A percentile compares a stretch with the other conserved stretches of the same genome.
These are phyloP conservation scores for Eucalyptus virginea DNA, from an alignment of 345 rosid genomes.

Conservation along the genomic window DNA sequence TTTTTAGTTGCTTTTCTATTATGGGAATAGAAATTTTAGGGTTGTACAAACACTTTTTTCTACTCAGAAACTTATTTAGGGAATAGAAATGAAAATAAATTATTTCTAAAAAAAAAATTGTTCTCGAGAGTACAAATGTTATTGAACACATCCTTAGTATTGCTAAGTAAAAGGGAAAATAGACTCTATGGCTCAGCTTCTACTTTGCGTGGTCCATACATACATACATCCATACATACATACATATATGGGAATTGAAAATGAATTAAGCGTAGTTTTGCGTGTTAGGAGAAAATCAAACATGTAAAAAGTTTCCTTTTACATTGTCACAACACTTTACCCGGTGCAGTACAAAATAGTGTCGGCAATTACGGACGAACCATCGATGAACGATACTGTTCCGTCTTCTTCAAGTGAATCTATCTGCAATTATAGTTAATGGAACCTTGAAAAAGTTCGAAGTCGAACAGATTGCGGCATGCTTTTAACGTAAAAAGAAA, in stretches of 20 bases:
- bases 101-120: too few relatives aligned
- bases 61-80: accelerated
- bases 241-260: not conserved
- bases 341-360: slow-evolving; percentile 85
- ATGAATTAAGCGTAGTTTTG: not conserved
- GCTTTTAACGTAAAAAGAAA: not conserved
- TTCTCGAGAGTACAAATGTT: accelerated
- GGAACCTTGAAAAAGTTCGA: not conserved
- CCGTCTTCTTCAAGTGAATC: slow-evolving; percentile 62
- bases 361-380: slow-evolving; percentile 48
- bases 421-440: slow-evolving; percentile 21
- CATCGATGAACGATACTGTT: slow-evolving; percentile 44
- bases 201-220: not conserved
- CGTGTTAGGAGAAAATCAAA: not conserved
- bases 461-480: not conserved
- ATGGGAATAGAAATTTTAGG: too few relatives aligned
- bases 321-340: slow-evolving; percentile 11
- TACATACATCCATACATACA: too few relatives aligned
- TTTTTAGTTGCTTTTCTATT: too few relatives aligned
- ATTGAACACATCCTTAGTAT: too few relatives aligned
- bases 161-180: not conserved
- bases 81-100: too few relatives aligned
- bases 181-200: not conserved
- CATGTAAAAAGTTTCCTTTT: not conserved
- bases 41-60: too few relatives aligned